phyloP scores from a whole-genome alignment of 176 grass and related monocot species.

The Juncus inflexus region DNA sequence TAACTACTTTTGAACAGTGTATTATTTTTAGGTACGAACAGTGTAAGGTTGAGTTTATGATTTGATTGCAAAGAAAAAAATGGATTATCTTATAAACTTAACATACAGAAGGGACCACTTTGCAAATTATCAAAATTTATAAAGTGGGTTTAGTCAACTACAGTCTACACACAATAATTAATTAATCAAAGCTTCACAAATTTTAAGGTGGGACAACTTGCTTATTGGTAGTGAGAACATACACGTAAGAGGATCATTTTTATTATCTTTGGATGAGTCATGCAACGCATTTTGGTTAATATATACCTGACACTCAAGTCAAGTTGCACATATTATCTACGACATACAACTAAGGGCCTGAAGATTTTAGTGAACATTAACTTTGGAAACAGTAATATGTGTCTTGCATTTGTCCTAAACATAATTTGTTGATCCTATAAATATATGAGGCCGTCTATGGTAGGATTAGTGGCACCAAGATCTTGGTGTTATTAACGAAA shows the following conservation, averaged over 20 bases:
- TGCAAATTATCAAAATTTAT: not conserved
- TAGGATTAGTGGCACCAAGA: no score
- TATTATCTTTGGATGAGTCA: conserved; percentile 13
- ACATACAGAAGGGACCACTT: not conserved
- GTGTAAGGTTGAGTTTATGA: no score
- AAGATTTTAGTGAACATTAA: conserved; percentile 7
- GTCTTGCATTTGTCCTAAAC: conserved; percentile 9
- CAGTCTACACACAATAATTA: not conserved
- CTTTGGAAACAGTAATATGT: conserved; percentile 4
- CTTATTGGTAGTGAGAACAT: not conserved
- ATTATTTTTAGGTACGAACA: no score
- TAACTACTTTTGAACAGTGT: not conserved
- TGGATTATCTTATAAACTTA: not conserved
- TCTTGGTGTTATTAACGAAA: no score
- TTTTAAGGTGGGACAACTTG: conserved; percentile 4
- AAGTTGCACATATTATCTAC: not conserved
- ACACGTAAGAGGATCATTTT: conserved; percentile 15
- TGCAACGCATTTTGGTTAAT: not conserved
- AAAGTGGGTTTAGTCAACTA: not conserved
- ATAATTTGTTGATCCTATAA: not conserved
- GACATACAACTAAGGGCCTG: not conserved
- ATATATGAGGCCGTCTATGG: no score
- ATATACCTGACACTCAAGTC: not conserved
- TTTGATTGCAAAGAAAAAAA: no score
- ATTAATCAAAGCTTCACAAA: not conserved